Evolutionary conservation across 2,329 filamentous ascomycete species (phyloP).

Genomic region (Juglanconis oblonga): DNA sequence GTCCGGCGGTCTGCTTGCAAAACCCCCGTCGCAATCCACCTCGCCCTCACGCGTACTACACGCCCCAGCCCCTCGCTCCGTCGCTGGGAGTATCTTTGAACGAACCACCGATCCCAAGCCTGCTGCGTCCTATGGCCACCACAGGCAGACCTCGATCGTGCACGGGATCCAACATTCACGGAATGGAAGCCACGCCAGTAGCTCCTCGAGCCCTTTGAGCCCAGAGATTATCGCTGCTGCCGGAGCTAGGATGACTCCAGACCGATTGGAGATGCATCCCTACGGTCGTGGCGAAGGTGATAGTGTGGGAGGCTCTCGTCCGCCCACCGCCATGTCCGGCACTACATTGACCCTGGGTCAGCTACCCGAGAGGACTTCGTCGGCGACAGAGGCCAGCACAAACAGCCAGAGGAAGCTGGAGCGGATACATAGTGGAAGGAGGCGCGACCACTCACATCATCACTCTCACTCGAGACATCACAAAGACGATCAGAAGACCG

Average conservation of each 20-base stretch:
- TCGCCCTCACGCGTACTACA: slow-evolving; percentile 38
- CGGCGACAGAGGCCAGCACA: slow-evolving; percentile 42
- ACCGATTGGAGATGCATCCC: slow-evolving; percentile 49
- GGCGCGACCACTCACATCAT: slow-evolving; percentile 71
- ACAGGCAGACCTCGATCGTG: slow-evolving; percentile 94
- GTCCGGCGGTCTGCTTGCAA: slow-evolving; percentile 30
- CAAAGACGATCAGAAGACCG: slow-evolving; percentile 79
- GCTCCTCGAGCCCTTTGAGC: slow-evolving; percentile 79
- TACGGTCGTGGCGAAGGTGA: slow-evolving; percentile 47
- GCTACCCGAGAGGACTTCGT: slow-evolving; percentile 44
- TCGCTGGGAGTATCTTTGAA: slow-evolving; percentile 43
- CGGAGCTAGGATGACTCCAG: slow-evolving; percentile 51
- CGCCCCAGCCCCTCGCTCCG: slow-evolving; percentile 38
- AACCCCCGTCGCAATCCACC: slow-evolving; percentile 27
- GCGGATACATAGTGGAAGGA: slow-evolving; percentile 62
- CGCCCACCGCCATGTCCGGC: slow-evolving; percentile 48
- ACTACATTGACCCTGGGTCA: slow-evolving; percentile 23
- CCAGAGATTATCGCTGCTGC: slow-evolving; percentile 78
- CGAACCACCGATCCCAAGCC: slow-evolving; percentile 55
- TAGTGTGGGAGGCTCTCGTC: slow-evolving; percentile 35
- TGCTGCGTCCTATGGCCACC: slow-evolving; percentile 68
- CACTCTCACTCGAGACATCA: slow-evolving; percentile 72
- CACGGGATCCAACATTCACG: slow-evolving; percentile 91
- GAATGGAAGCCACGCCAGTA: slow-evolving; percentile 82
- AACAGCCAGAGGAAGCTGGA: slow-evolving; percentile 53